Conservation (phyloP, 2,329 filamentous ascomycete genomes). For the Fusarium nisikadoi region DNA sequence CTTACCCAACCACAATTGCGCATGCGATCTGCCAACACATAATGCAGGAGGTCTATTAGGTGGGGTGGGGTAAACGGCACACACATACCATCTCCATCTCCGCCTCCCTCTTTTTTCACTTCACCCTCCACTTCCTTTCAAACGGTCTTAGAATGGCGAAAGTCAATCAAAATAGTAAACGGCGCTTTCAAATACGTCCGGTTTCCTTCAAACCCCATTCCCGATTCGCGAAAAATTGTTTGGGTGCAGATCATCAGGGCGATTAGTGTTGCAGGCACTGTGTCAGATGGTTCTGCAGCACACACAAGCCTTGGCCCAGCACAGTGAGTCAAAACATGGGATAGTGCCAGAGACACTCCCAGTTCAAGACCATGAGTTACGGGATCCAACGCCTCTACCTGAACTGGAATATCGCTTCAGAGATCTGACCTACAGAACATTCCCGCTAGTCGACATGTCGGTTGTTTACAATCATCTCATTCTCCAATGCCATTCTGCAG, state of each 20-base stretch:
- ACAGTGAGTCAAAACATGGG: background rate
- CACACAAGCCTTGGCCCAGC: background rate
- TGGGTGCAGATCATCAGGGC: background rate
- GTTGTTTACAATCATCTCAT: background rate
- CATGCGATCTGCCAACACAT: background rate
- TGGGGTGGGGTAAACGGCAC: too few relatives aligned
- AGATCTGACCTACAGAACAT: background rate
- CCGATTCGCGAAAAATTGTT: background rate
- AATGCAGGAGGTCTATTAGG: background rate
- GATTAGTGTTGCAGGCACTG: slow-evolving; percentile 4
- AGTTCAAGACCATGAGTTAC: background rate
- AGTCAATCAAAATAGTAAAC: background rate
- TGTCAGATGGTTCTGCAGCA: slow-evolving; percentile 2
- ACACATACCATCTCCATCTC: too few relatives aligned
- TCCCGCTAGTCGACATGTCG: background rate
- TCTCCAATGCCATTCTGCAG: background rate
- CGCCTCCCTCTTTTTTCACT: too few relatives aligned
- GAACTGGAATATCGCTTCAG: background rate
- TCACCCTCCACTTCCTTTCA: fast-evolving
- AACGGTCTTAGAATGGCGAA: background rate
- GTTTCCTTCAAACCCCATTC: background rate
- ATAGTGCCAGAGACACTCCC: background rate
- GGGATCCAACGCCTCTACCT: fast-evolving
- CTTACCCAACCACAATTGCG: background rate
- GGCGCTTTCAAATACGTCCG: background rate